These are phyloP conservation scores for Malus domestica DNA, from an alignment of 306 rosid species.

Conservation along the genomic window DNA sequence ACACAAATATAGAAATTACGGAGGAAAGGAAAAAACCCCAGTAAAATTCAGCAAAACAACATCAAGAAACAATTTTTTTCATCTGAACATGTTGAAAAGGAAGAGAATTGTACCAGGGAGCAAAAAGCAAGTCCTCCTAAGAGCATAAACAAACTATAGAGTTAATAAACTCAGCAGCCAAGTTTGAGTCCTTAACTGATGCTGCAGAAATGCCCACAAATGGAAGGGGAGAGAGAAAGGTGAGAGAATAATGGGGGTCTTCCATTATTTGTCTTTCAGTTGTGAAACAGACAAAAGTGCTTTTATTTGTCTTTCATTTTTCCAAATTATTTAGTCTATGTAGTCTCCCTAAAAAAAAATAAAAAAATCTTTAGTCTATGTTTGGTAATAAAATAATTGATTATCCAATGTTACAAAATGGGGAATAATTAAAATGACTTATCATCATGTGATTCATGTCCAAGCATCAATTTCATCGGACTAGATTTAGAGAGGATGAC, in stretches of 20 bases:
- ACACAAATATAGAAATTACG: neutral
- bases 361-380: neutral
- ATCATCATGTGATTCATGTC: constrained; percentile 2
- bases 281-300: constrained; percentile 62
- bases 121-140: neutral
- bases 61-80: neutral
- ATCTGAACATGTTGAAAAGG: constrained; percentile 13
- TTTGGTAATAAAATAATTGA: neutral
- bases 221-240: constrained; percentile 4
- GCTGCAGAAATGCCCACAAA: constrained; percentile 1
- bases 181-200: neutral
- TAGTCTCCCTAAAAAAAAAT: too few species aligned
- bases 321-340: neutral
- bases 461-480: neutral
- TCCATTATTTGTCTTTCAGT: constrained; percentile 4
- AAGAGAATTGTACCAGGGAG: constrained; percentile 2
- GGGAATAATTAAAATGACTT: constrained; percentile 26
- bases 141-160: constrained; percentile 7
- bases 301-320: neutral
- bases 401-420: neutral
- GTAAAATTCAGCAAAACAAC: constrained; percentile 15
- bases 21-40: constrained; percentile 5
- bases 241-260: neutral
- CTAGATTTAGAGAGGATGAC: constrained; percentile 23
- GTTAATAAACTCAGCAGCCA: constrained; percentile 9